These are phyloP conservation scores for Xylariaceae sp. DNA, from an alignment of 2,329 filamentous ascomycete species.

Conservation along the genomic window DNA sequence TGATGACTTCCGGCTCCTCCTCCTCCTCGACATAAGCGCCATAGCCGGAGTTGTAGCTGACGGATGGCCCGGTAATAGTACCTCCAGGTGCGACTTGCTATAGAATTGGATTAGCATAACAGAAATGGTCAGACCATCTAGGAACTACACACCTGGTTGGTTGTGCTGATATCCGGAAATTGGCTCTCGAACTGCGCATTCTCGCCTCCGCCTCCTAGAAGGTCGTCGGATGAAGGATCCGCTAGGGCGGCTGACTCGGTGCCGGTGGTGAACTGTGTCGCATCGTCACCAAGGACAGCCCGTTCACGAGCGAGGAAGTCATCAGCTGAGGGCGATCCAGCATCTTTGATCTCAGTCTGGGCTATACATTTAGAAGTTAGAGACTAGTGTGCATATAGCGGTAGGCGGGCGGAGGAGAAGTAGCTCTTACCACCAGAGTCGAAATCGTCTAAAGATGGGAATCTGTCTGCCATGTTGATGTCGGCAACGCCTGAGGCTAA, in stretches of 20 bases:
- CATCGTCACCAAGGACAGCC: constrained; percentile 88
- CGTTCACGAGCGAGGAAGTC: constrained; percentile 94
- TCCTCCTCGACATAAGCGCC: constrained; percentile 64
- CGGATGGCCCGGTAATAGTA: constrained; percentile 75
- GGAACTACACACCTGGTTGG: constrained; percentile 64
- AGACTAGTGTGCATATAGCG: constrained; percentile 14
- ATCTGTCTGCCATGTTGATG: constrained; percentile 71
- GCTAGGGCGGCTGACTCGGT: constrained; percentile 69
- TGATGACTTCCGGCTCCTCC: constrained; percentile 85
- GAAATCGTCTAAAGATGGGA: constrained; percentile 79
- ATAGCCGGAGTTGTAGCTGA: constrained; percentile 65
- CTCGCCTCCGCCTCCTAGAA: constrained; percentile 65
- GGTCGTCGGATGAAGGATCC: constrained; percentile 69
- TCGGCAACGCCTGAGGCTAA: neutral
- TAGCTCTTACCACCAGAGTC: constrained; percentile 60
- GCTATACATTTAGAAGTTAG: constrained; percentile 47
- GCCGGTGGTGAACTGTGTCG: constrained; percentile 81
- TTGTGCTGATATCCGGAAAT: constrained; percentile 76
- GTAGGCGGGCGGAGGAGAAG: constrained; percentile 21
- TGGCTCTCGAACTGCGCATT: constrained; percentile 75
- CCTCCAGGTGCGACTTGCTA: constrained; percentile 75
- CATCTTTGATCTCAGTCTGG: constrained; percentile 66
- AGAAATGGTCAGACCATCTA: neutral
- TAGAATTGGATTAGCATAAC: constrained; percentile 20
- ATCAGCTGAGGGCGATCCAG: constrained; percentile 64